phyloP scores from a whole-genome alignment of 805 yeast genomes.

The Saccharomyces eubayanus region DNA sequence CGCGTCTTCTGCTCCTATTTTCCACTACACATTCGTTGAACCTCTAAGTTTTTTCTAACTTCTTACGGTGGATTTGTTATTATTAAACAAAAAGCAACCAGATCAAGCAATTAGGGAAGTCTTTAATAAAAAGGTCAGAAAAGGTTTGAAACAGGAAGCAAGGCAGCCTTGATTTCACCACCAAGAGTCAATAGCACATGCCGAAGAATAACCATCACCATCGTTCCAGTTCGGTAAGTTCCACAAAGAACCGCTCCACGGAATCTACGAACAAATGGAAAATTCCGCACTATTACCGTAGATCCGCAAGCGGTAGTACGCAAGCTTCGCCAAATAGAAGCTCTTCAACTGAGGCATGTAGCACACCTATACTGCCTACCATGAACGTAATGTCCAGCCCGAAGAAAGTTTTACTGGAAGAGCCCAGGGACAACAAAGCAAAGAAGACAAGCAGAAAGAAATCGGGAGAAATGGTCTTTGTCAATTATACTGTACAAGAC shows the following conservation, averaged over 20 bases:
- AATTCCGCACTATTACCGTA: slow-evolving; percentile 29
- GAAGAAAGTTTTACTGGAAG: slow-evolving; percentile 24
- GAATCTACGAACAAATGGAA: slow-evolving; percentile 29
- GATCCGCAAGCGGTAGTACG: slow-evolving; percentile 10
- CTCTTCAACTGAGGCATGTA: background rate
- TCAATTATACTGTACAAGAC: slow-evolving; percentile 30
- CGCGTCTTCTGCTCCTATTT: background rate
- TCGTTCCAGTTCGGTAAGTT: background rate
- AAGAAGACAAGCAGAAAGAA: slow-evolving; percentile 13
- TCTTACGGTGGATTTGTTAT: background rate
- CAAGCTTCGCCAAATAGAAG: slow-evolving; percentile 3
- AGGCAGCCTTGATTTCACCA: background rate
- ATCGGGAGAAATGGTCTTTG: slow-evolving; percentile 28
- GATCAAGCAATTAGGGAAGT: background rate
- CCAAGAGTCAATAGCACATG: background rate
- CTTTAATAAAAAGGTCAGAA: background rate
- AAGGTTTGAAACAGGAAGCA: background rate
- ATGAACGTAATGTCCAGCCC: slow-evolving; percentile 23
- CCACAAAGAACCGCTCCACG: slow-evolving; percentile 12
- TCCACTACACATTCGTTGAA: background rate
- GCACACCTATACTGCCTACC: slow-evolving; percentile 8
- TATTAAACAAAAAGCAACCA: background rate
- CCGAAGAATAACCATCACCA: background rate
- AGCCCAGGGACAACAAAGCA: slow-evolving; percentile 9
- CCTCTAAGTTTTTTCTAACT: background rate